Base-by-base conservation (phyloP, 345 rosid genomes). In the Trapa bicornis region DNA sequence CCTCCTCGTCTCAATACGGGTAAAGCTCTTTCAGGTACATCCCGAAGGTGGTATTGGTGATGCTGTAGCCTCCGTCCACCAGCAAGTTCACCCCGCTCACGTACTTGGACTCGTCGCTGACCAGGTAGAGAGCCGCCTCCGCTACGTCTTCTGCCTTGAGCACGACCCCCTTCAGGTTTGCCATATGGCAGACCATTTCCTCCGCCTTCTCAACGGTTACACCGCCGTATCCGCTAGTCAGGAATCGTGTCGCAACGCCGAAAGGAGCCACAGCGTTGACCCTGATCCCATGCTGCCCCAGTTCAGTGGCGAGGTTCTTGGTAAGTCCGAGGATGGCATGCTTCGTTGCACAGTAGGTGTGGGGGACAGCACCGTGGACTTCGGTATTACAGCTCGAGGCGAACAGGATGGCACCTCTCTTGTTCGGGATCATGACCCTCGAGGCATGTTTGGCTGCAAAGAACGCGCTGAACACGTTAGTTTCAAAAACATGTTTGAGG, bases 171-270 rank as follows among this genome's bases (percentile, higher is more conserved):
- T 56, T 56, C 61, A 56, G 61, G 10, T 56, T 2, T 0, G 84
- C 83, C 42, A 78, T 43, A 72, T 80, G 75, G 37, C 69, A 69
- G 0, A 33, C 64, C 76, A 79, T 63, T 45, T 71, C 73, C 1
- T 76, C 75, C 0, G 45, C 84, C 42, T 71, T 79, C 14, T 67
- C 85, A 7, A 80, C 86, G 10, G 66, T 80, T 2, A 71, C 78
- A 7, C 58, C 37, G 0, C 71, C 77, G 43, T 78, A 76, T 91
- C 91, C 93, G 58, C 87, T 75, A 0, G 85, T 75, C 6, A 91
- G 84, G 93, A 91, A 86, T 1, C 82, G 73, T 16, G 97, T 91
- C 15, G 96, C 97, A 54, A 91, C 93, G 13, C 97, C 97, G 36
- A 88, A 91, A 0, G 97, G 97, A 0, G 96, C 87, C 17, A 91